These are phyloP conservation scores for Hypoxylon lienhwacheense DNA, from an alignment of 495 filamentous ascomycete genomes.

Conservation along the genomic window DNA sequence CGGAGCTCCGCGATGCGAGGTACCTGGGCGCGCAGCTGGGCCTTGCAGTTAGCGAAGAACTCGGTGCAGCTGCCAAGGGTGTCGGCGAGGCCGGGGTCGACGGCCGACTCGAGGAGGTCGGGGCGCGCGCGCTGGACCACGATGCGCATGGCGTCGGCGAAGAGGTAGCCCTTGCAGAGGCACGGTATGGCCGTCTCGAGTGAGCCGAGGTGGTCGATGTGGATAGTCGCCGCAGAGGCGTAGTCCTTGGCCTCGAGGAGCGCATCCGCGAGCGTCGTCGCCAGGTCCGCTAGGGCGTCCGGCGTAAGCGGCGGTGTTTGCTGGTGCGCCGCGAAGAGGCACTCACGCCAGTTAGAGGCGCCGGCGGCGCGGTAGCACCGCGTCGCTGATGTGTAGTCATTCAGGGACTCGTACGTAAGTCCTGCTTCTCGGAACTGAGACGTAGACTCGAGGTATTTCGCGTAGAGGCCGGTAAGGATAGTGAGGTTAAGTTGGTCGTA, in stretches of 20 bases:
- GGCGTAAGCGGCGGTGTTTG: conserved; percentile 57
- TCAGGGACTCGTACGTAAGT: conserved; percentile 84
- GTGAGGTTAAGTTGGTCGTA: conserved; percentile 64
- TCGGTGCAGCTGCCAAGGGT: conserved; percentile 77
- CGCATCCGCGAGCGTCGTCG: conserved; percentile 65
- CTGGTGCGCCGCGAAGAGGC: conserved; percentile 72
- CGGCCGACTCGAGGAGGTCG: conserved; percentile 53
- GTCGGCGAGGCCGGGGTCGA: conserved; percentile 79
- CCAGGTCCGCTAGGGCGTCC: conserved; percentile 64
- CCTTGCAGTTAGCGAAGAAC: conserved; percentile 86
- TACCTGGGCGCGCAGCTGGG: conserved; percentile 79
- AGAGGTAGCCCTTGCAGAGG: conserved; percentile 81
- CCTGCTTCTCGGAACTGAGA: conserved; percentile 84
- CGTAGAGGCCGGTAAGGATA: conserved; percentile 73
- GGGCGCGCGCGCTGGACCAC: conserved; percentile 47
- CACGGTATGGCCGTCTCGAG: conserved; percentile 64
- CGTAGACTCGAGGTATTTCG: conserved; percentile 69
- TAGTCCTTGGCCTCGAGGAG: conserved; percentile 82
- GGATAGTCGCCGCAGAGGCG: conserved; percentile 72
- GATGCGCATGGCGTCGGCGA: conserved; percentile 79
- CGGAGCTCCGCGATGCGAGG: conserved; percentile 82
- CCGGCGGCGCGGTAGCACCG: conserved; percentile 79
- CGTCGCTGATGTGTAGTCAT: conserved; percentile 68
- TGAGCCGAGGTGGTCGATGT: conserved; percentile 77
- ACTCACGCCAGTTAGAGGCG: conserved; percentile 77